Conservation (phyloP, 176 grass and related monocot species). For the Dactylis glomerata region DNA sequence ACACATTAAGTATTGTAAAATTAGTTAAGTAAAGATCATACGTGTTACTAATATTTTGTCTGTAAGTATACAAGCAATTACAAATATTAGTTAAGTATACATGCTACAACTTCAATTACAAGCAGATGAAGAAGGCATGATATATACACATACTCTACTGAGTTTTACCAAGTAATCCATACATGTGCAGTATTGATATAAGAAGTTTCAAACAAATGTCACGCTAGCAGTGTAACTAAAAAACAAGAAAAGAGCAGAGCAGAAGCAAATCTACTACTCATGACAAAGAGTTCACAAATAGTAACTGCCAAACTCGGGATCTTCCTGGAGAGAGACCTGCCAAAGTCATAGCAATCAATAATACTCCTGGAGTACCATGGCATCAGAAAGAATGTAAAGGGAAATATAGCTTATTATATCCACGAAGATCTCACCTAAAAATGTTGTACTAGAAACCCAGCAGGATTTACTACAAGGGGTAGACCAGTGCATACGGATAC, state of each 20-base stretch:
- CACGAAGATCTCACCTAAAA: neutral
- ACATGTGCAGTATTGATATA: neutral
- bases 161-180: too few relatives aligned
- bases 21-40: too few relatives aligned
- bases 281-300: neutral
- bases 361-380: too few relatives aligned
- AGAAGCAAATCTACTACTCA: neutral
- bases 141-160: too few relatives aligned
- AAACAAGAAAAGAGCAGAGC: neutral
- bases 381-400: neutral
- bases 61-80: too few relatives aligned
- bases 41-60: too few relatives aligned
- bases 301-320: neutral
- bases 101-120: too few relatives aligned
- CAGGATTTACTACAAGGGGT: neutral
- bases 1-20: too few relatives aligned
- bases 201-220: neutral
- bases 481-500: neutral
- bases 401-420: neutral
- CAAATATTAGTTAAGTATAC: too few relatives aligned
- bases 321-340: constrained; percentile 20
- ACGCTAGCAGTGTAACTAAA: neutral
- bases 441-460: neutral
- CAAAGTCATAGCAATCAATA: neutral
- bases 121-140: too few relatives aligned